phyloP scores from a whole-genome alignment of 352 stramenopile genomes.

The Phytopythium boreale region DNA sequence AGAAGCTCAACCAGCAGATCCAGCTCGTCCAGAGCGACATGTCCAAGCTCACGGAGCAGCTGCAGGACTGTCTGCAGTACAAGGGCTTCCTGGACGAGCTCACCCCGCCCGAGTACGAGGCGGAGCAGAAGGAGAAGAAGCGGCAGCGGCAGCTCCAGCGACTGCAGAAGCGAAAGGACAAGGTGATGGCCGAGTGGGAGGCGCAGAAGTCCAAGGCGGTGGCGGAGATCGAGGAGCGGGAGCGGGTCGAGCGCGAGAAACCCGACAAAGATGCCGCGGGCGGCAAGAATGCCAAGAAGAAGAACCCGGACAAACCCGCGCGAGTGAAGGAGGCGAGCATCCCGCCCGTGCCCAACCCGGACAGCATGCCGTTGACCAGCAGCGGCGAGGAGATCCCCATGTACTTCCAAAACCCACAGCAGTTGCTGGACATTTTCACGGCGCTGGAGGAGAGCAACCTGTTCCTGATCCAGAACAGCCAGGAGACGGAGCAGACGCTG shows the following conservation, averaged over 20 bases:
- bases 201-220: slow-evolving; percentile 42
- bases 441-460: slow-evolving; percentile 94
- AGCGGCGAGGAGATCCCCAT: slow-evolving; percentile 92
- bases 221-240: slow-evolving; percentile 69
- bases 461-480: slow-evolving; percentile 95
- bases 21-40: slow-evolving; percentile 93
- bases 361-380: slow-evolving; percentile 59
- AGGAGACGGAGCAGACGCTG: slow-evolving; percentile 93
- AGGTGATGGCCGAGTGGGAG: slow-evolving; percentile 70
- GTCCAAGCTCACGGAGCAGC: slow-evolving; percentile 91
- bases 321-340: slow-evolving; percentile 44
- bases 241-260: slow-evolving; percentile 50
- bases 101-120: slow-evolving; percentile 82
- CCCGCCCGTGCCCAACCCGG: slow-evolving; percentile 65
- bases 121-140: slow-evolving; percentile 80
- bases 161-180: slow-evolving; percentile 68
- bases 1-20: slow-evolving; percentile 95
- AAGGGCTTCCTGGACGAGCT: slow-evolving; percentile 93
- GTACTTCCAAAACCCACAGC: slow-evolving; percentile 93
- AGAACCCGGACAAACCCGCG: slow-evolving; percentile 45
- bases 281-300: slow-evolving; percentile 36
- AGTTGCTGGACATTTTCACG: slow-evolving; percentile 94
- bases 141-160: slow-evolving; percentile 53
- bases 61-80: slow-evolving; percentile 94
- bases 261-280: slow-evolving; percentile 53